phyloP scores from a whole-genome alignment of 2,329 filamentous ascomycete species.

The Ceratocystis albifundus region DNA sequence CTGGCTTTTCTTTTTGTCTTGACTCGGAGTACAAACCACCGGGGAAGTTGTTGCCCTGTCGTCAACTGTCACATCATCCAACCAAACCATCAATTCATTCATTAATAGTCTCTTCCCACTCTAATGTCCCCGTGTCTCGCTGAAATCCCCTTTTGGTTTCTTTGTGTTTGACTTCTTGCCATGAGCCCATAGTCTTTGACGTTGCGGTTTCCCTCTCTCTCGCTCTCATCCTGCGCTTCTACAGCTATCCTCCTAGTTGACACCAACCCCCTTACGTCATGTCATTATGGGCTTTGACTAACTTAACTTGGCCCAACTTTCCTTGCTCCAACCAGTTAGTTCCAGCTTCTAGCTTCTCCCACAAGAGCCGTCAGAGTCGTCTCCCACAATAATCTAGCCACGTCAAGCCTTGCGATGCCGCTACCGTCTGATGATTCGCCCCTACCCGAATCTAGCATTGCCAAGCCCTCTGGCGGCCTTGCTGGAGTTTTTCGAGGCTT shows the following conservation, averaged over 20 bases:
- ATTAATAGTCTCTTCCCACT: neutral
- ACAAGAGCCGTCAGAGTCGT: slow-evolving; percentile 29
- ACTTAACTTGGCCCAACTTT: slow-evolving; percentile 26
- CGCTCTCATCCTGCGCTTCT: neutral
- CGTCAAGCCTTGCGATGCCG: slow-evolving; percentile 40
- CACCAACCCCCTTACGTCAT: slow-evolving; percentile 21
- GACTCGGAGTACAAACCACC: too few relatives aligned
- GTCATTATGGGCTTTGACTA: slow-evolving; percentile 22
- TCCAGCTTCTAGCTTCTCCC: slow-evolving; percentile 31
- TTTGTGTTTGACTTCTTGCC: neutral
- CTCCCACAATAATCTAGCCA: slow-evolving; percentile 20
- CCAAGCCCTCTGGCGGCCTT: slow-evolving; percentile 38
- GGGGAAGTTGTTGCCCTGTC: too few relatives aligned
- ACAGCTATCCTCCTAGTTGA: slow-evolving; percentile 1
- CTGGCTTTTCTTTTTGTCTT: too few relatives aligned
- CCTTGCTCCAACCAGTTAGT: slow-evolving; percentile 36
- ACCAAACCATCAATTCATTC: too few relatives aligned
- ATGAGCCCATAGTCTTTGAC: neutral
- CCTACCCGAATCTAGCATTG: slow-evolving; percentile 43
- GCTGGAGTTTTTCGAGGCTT: slow-evolving; percentile 54
- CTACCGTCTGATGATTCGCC: slow-evolving; percentile 45
- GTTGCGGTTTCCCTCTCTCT: neutral
- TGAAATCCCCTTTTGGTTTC: neutral
- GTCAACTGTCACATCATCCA: too few relatives aligned
- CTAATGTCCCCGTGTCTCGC: neutral